Evolutionary conservation across 345 rosid genomes (phyloP), one percentile per base, ranked within the genome.

Genomic region (Gossypium ekmanianum): DNA sequence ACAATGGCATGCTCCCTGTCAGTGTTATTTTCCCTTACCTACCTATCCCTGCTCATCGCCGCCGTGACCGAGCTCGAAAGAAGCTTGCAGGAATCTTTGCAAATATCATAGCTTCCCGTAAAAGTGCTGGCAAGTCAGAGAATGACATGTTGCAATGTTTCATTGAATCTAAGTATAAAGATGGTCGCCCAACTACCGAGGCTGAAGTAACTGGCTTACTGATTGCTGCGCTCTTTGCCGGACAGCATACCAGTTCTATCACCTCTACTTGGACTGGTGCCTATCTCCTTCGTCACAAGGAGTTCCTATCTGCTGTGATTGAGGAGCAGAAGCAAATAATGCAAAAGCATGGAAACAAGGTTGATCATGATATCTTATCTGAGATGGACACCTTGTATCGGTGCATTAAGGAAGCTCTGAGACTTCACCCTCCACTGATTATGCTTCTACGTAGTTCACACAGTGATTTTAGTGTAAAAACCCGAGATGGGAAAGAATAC

Each of bases 211-310:
- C 99, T 0, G 99, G 99, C 57, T 80, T 95, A 81, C 97, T 95
- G 72, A 95, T 95, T 59, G 99, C 99, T 45, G 97, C 98, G 76
- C 90, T 95, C 58, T 95, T 95, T 83, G 98, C 97, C 17, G 98
- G 99, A 59, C 99, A 95, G 87, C 99, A 95, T 84, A 95, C 99
- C 22, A 95, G 99, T 82, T 95, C 99, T 61, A 95, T 95, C 84
- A 93, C 99, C 72, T 95, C 98, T 72, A 89, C 91, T 0, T 95
- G 99, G 99, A 91, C 97, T 1, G 99, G 99, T 29, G 94, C 99
- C 75, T 93, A 94, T 76, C 91, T 93, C 64, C 88, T 94, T 72
- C 78, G 79, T 47, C 77, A 87, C 84, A 89, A 85, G 81, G 72
- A 93, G 71, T 87, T 81, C 81, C 78, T 88, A 61, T 76, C 88